These are phyloP conservation scores for Sporopachydermia lactativora DNA, from an alignment of 805 yeast genomes.

Conservation along the genomic window DNA sequence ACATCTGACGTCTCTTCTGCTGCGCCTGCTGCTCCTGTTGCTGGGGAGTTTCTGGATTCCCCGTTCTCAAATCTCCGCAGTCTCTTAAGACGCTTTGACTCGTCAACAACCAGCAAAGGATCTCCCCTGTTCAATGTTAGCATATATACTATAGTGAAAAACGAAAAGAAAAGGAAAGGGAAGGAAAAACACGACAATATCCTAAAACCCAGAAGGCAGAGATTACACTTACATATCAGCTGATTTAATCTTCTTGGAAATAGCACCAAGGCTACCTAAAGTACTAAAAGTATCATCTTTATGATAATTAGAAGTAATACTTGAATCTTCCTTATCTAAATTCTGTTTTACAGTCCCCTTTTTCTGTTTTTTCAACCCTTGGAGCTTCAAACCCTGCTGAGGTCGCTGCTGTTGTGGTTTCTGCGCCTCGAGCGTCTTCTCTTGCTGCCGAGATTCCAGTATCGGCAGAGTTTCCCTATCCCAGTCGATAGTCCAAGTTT, in stretches of 20 bases:
- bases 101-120: too few relatives aligned
- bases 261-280: background rate
- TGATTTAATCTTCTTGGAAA: background rate
- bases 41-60: background rate
- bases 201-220: too few relatives aligned
- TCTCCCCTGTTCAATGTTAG: too few relatives aligned
- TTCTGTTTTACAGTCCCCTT: constrained; percentile 1
- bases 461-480: constrained; percentile 33
- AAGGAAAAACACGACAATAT: too few relatives aligned
- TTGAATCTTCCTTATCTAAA: background rate
- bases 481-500: constrained; percentile 43
- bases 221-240: too few relatives aligned
- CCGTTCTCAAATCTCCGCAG: background rate
- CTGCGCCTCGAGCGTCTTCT: background rate
- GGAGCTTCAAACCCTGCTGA: constrained; percentile 3
- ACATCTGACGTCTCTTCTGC: background rate
- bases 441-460: constrained; percentile 13
- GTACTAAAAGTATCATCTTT: constrained; percentile 3
- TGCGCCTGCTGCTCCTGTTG: background rate
- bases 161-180: too few relatives aligned
- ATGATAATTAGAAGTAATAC: constrained; percentile 3
- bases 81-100: background rate
- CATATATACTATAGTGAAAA: too few relatives aligned
- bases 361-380: background rate
- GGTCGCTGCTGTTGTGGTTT: background rate